These are phyloP conservation scores for Saksenaea vasiformis DNA, from an alignment of 371 early-diverging fungal genomes.

Conservation along the genomic window DNA sequence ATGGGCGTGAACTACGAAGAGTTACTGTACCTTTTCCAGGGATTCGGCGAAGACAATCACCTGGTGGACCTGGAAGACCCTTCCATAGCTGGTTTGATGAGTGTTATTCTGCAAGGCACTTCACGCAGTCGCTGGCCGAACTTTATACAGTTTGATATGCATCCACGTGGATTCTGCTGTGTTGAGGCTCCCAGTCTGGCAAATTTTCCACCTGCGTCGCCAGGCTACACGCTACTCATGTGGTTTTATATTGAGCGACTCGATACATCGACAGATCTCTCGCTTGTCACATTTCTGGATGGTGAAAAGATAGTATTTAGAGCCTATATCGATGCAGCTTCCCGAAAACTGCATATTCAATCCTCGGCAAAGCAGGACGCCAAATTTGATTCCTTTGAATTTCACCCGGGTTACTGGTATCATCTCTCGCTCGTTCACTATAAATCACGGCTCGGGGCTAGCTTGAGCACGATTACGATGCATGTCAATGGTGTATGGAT, in stretches of 20 bases:
- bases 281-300: slow-evolving; percentile 58
- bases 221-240: slow-evolving; percentile 63
- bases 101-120: slow-evolving; percentile 62
- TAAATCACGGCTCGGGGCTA: slow-evolving; percentile 56
- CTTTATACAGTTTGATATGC: slow-evolving; percentile 68
- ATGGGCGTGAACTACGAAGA: slow-evolving; percentile 66
- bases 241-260: slow-evolving; percentile 73
- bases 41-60: slow-evolving; percentile 25
- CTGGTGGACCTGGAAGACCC: slow-evolving; percentile 15
- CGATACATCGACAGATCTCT: slow-evolving; percentile 47
- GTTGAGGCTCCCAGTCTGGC: slow-evolving; percentile 40
- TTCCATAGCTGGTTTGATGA: slow-evolving; percentile 34
- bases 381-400: slow-evolving; percentile 53
- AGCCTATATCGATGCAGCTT: slow-evolving; percentile 49
- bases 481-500: slow-evolving; percentile 67
- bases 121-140: slow-evolving; percentile 67
- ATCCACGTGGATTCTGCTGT: slow-evolving; percentile 33
- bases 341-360: slow-evolving; percentile 53
- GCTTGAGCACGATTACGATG: slow-evolving; percentile 57
- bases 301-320: slow-evolving; percentile 43
- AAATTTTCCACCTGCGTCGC: slow-evolving; percentile 55
- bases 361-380: slow-evolving; percentile 45
- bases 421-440: slow-evolving; percentile 73
- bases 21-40: slow-evolving; percentile 62
- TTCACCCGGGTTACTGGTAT: slow-evolving; percentile 69